phyloP scores from a whole-genome alignment of 2,329 filamentous ascomycete genomes.

The Pyrenophora seminiperda region DNA sequence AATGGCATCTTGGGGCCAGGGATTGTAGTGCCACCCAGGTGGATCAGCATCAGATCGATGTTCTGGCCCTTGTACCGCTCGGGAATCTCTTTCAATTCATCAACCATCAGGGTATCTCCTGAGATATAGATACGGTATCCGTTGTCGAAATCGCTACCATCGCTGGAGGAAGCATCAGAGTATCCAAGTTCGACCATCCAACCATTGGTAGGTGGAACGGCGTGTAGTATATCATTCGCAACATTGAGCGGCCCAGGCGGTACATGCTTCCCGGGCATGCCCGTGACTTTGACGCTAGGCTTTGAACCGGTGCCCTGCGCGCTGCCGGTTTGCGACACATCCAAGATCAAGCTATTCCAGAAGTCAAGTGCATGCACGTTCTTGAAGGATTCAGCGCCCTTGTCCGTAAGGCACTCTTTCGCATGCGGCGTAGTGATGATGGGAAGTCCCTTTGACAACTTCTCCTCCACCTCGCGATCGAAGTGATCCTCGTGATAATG shows the following conservation, averaged over 20 bases:
- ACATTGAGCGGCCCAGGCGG: constrained; percentile 51
- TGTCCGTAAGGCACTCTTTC: constrained; percentile 55
- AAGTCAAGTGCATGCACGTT: constrained; percentile 61
- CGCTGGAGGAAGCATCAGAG: constrained; percentile 19
- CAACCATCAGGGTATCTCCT: constrained; percentile 67
- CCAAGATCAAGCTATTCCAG: constrained; percentile 59
- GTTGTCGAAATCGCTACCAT: constrained; percentile 45
- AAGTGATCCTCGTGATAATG: constrained; percentile 69
- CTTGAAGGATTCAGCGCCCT: constrained; percentile 59
- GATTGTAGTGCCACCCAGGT: constrained; percentile 69
- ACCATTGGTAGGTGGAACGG: constrained; percentile 68
- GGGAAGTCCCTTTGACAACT: constrained; percentile 59
- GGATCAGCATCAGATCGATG: constrained; percentile 70
- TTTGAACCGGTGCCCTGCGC: constrained; percentile 18
- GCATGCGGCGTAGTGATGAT: constrained; percentile 70
- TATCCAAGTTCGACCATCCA: constrained; percentile 69
- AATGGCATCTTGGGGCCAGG: constrained; percentile 55
- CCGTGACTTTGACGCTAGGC: constrained; percentile 62
- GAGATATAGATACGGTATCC: constrained; percentile 69
- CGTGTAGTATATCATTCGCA: constrained; percentile 56
- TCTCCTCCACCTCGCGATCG: constrained; percentile 58
- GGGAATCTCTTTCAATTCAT: constrained; percentile 66
- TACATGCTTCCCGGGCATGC: constrained; percentile 69
- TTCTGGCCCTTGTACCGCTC: constrained; percentile 58
- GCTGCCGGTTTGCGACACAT: constrained; percentile 42